A percentile compares a stretch with the other conserved stretches of the same genome.
Evolutionary conservation across 163 green algal species (phyloP).

Genomic region (Chlorella variabilis): DNA sequence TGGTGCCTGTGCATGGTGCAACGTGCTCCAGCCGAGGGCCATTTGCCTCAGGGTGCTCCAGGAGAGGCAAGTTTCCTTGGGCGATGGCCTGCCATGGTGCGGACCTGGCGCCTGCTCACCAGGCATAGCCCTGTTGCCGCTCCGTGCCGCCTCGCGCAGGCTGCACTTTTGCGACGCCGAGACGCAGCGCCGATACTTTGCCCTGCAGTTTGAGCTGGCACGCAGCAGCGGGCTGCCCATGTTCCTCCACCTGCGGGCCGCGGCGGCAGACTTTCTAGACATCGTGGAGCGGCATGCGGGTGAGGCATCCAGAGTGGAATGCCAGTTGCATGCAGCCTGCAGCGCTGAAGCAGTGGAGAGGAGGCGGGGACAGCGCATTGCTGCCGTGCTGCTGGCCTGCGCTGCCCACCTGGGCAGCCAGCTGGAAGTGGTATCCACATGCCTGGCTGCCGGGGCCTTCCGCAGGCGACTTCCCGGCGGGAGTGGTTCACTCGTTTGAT

Average conservation of each 20-base stretch:
- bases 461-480: constrained; percentile 41
- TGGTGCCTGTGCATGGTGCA: neutral
- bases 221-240: constrained; percentile 73
- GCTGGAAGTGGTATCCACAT: no score
- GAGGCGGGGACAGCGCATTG: no score
- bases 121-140: no score
- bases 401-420: no score
- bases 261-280: constrained; percentile 76
- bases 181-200: constrained; percentile 72
- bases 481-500: constrained; percentile 92
- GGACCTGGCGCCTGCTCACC: no score
- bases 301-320: neutral
- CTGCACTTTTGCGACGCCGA: constrained; percentile 76
- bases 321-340: neutral
- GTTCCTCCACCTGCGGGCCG: constrained; percentile 89
- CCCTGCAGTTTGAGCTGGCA: constrained; percentile 72
- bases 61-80: neutral
- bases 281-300: constrained; percentile 62
- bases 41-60: no score
- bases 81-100: no score
- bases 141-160: constrained; percentile 41
- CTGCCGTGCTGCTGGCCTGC: no score
- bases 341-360: no score
- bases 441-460: neutral
- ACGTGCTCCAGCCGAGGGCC: no score